Base-by-base conservation (phyloP, 495 filamentous ascomycete species). In the Trichocladium antarcticum region DNA sequence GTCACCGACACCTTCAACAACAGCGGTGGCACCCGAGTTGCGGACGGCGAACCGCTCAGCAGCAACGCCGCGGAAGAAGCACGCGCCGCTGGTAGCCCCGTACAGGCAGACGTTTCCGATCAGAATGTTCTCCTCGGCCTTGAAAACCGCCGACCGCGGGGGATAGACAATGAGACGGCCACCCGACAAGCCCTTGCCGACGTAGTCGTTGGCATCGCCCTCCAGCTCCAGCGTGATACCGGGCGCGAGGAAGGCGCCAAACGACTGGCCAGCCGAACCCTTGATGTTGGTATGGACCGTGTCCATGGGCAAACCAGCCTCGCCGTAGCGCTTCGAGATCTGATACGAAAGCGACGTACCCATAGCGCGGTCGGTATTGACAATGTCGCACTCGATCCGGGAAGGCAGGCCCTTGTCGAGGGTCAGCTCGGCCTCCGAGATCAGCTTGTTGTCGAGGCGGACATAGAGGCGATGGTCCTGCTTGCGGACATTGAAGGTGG, bases 401-500 rank as follows among this genome's bases (percentile, higher is more conserved):
- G 87, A 89, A 2, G 93, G 92, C 22, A 96, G 75, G 12, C 92
- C 92, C 73, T 95, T 97, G 68, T 96, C 90, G 12, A 99, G 76
- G 31, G 92, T 94, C 61, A 94, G 76, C 71, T 99, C 92, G 19
- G 92, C 92, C 67, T 99, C 92, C 12, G 89, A 87, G 57, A 99
- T 97, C 42, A 99, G 77, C 73, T 97, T 97, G 73, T 99, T 99
- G 65, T 99, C 92, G 5, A 99, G 79, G 57, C 92, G 88, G 50
- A 86, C 82, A 67, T 97, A 89, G 29, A 99, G 80, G 50, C 80
- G 77, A 58, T 99, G 92, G 57, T 99, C 92, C 68, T 99, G 92
- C 76, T 95, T 97, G 64, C 92, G 85, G 43, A 97, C 92, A 58
- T 99, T 97, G 81, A 95, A 97, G 6, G 90, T 97, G 21, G 92